Conservation (phyloP, 2,329 filamentous ascomycete species). For the Pezicula rhizophila region DNA sequence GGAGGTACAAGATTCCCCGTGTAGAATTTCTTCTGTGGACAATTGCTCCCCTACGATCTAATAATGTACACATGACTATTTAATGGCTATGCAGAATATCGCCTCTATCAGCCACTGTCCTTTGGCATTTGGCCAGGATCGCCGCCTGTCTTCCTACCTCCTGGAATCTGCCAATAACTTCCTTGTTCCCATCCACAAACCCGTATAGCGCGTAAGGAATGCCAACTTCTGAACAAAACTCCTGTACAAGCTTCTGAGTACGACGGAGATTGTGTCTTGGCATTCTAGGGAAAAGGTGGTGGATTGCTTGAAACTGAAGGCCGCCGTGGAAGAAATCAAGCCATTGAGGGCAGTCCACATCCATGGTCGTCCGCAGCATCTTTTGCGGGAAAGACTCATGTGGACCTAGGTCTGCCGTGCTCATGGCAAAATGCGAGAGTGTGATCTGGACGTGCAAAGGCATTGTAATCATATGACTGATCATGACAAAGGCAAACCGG, state of each 20-base stretch:
- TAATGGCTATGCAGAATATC: conserved; percentile 25
- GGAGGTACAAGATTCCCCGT: background rate
- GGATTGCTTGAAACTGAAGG: conserved; percentile 83
- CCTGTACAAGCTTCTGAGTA: conserved; percentile 68
- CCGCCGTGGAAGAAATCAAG: conserved; percentile 86
- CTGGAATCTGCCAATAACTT: conserved; percentile 69
- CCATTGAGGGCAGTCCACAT: conserved; percentile 82
- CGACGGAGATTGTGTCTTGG: conserved; percentile 77
- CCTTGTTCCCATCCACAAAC: conserved; percentile 76
- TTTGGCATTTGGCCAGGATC: conserved; percentile 71
- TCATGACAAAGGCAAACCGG: conserved; percentile 67
- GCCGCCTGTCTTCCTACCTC: conserved; percentile 76
- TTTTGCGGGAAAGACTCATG: conserved; percentile 83
- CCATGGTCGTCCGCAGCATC: conserved; percentile 91
- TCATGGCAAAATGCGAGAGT: conserved; percentile 90
- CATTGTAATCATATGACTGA: conserved; percentile 76
- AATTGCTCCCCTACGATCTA: no score
- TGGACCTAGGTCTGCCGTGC: conserved; percentile 76
- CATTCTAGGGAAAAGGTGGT: conserved; percentile 78
- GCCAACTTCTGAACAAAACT: conserved; percentile 75
- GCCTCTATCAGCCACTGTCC: conserved; percentile 28
- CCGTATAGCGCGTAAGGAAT: conserved; percentile 84
- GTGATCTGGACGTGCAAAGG: conserved; percentile 87
- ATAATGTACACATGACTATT: background rate
- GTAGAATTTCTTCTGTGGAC: background rate